A percentile compares a stretch with the other conserved stretches of the same genome.
Conservation (phyloP, 192 early-diverging fungal species). For the Backusella tuberculispora region DNA sequence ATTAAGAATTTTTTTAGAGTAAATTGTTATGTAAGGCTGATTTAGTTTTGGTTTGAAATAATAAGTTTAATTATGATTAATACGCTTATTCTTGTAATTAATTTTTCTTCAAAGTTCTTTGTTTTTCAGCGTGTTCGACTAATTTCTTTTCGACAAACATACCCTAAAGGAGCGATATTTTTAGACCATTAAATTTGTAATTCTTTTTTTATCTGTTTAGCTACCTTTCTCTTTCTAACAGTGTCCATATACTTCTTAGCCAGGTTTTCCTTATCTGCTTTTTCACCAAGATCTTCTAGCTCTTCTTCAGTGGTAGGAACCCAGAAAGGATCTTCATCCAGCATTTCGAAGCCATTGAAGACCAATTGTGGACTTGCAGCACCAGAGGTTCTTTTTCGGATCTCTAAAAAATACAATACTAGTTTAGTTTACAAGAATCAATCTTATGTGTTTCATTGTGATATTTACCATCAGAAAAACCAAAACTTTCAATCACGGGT, state of each 20-base stretch:
- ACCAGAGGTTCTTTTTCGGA: conserved; percentile 94
- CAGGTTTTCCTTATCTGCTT: conserved; percentile 94
- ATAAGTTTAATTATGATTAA: background rate
- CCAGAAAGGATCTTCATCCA: conserved; percentile 98
- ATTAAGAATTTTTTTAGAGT: background rate
- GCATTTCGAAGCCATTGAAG: conserved; percentile 91
- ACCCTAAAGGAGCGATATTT: conserved; percentile 46
- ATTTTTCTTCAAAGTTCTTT: conserved; percentile 76
- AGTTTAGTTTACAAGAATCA: background rate
- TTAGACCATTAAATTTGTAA: background rate
- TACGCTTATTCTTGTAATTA: conserved; percentile 40
- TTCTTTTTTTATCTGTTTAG: background rate
- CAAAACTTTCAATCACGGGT: conserved; percentile 98
- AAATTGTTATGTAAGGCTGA: background rate
- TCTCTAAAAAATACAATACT: conserved; percentile 58
- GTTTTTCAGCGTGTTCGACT: conserved; percentile 87
- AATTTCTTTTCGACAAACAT: conserved; percentile 93
- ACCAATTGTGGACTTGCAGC: conserved; percentile 95
- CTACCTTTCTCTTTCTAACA: conserved; percentile 93
- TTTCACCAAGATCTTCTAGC: conserved; percentile 97
- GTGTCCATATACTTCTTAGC: conserved; percentile 97
- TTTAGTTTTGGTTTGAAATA: background rate
- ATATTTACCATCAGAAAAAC: conserved; percentile 88
- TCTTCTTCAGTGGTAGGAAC: conserved; percentile 97
- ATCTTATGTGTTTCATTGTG: background rate